Evolutionary conservation across 768 basidiomycete genomes (phyloP).

Genomic region (Xanthoconium purpureum): DNA sequence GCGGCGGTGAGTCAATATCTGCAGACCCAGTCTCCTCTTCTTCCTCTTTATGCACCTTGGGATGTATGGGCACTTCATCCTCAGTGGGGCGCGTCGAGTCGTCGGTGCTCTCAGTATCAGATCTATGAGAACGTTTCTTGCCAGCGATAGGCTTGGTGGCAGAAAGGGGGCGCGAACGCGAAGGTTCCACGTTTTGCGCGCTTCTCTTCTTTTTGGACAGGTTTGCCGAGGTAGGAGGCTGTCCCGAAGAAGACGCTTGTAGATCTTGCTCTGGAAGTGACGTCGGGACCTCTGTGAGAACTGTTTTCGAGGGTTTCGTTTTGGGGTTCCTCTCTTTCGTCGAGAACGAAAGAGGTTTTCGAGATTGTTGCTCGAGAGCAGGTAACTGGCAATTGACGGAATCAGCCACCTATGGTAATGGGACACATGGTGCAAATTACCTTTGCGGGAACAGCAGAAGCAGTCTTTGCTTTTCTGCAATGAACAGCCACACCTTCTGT

Average conservation of each 20-base stretch:
- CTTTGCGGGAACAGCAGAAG: constrained; percentile 10
- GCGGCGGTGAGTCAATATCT: constrained; percentile 32
- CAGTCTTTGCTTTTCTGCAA: constrained; percentile 4
- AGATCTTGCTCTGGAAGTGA: constrained; percentile 58
- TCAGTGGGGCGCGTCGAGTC: constrained; percentile 19
- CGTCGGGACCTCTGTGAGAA: constrained; percentile 47
- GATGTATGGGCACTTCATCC: constrained; percentile 26
- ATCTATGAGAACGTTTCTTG: constrained; percentile 22
- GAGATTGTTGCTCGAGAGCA: constrained; percentile 6
- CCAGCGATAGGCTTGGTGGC: constrained; percentile 8
- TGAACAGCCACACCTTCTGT: neutral
- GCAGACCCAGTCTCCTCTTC: constrained; percentile 41
- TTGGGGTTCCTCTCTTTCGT: constrained; percentile 10
- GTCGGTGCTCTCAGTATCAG: constrained; percentile 27
- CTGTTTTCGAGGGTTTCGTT: constrained; percentile 19
- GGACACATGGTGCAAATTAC: constrained; percentile 10
- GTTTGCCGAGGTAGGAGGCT: constrained; percentile 5
- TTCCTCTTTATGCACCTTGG: constrained; percentile 28
- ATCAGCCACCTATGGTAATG: neutral
- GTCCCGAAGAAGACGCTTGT: constrained; percentile 7
- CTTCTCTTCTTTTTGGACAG: constrained; percentile 6
- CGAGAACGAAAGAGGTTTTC: constrained; percentile 6
- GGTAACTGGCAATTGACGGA: neutral
- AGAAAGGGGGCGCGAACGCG: constrained; percentile 1
- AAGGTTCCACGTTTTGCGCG: neutral